Evolutionary conservation across 805 yeast species (phyloP).

Genomic region (Yueomyces sp.): DNA sequence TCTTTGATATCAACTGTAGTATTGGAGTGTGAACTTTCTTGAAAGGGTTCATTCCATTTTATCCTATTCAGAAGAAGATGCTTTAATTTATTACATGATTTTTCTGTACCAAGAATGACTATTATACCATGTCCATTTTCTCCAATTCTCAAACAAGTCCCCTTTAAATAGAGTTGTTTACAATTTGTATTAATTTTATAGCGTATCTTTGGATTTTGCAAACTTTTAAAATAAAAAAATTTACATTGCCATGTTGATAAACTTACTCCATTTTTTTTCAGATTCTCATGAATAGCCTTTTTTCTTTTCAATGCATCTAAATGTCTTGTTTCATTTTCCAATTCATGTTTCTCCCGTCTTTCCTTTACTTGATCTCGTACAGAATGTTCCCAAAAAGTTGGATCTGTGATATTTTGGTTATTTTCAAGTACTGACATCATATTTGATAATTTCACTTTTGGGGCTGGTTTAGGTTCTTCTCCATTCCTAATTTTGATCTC

Average conservation of each 20-base stretch:
- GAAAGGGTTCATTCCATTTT: constrained; percentile 48
- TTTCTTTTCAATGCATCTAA: constrained; percentile 11
- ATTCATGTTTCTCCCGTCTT: constrained; percentile 45
- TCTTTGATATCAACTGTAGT: constrained; percentile 19
- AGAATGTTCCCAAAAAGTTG: constrained; percentile 67
- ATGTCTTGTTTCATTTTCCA: constrained; percentile 46
- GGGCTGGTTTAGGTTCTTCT: constrained; percentile 74
- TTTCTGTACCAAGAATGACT: constrained; percentile 63
- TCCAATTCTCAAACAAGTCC: constrained; percentile 39
- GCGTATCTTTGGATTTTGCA: constrained; percentile 52
- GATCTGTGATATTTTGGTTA: constrained; percentile 75
- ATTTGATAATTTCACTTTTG: constrained; percentile 74
- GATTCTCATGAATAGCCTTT: not conserved
- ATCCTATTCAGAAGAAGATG: constrained; percentile 49
- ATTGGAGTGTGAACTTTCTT: constrained; percentile 27
- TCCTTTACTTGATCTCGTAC: constrained; percentile 59
- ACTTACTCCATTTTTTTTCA: not conserved
- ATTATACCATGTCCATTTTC: constrained; percentile 38
- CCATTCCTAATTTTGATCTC: constrained; percentile 76
- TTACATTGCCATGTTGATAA: constrained; percentile 16
- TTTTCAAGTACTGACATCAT: constrained; percentile 72
- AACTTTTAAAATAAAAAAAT: constrained; percentile 42
- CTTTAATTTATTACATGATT: constrained; percentile 47
- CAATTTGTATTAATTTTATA: constrained; percentile 75
- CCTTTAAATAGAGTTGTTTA: constrained; percentile 52